Conservation (phyloP, 352 stramenopile genomes). For the Phytopythium cucurbitacearum region DNA sequence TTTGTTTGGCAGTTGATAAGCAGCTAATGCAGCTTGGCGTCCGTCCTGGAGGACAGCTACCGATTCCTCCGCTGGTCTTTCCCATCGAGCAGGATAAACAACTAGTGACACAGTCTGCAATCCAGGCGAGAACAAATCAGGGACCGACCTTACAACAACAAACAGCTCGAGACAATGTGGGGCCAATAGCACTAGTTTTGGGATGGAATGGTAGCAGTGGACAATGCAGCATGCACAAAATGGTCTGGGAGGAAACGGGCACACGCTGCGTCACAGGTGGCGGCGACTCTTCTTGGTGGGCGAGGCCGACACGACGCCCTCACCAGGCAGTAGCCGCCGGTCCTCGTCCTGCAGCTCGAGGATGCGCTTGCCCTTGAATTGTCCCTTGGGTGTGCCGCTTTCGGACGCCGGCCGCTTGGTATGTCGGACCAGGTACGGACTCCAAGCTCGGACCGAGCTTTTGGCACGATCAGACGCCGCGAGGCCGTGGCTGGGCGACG, state of each 20-base stretch:
- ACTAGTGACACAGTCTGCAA: too few relatives aligned
- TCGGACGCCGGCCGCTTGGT: constrained; percentile 15
- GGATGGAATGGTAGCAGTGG: too few relatives aligned
- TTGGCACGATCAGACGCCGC: neutral
- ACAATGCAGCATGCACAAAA: neutral
- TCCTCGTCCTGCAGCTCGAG: constrained; percentile 77
- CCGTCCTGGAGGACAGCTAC: too few relatives aligned
- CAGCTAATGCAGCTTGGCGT: too few relatives aligned
- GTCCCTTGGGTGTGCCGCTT: constrained; percentile 19
- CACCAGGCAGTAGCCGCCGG: constrained; percentile 50
- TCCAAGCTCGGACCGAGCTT: constrained; percentile 3
- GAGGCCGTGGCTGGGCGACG: neutral
- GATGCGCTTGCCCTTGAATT: constrained; percentile 71
- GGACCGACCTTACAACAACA: too few relatives aligned
- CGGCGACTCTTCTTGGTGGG: constrained; percentile 55
- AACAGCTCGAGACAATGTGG: too few relatives aligned
- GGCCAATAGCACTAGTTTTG: too few relatives aligned
- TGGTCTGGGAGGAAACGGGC: constrained; percentile 5
- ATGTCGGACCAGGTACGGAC: neutral
- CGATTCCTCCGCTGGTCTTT: too few relatives aligned
- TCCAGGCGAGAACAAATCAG: too few relatives aligned
- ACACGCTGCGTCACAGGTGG: constrained; percentile 9
- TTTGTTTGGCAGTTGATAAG: too few relatives aligned
- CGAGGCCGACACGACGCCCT: constrained; percentile 32
- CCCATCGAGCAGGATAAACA: too few relatives aligned